These are phyloP conservation scores for Nemania bipapillata DNA, from an alignment of 2,329 filamentous ascomycete genomes.

Conservation along the genomic window DNA sequence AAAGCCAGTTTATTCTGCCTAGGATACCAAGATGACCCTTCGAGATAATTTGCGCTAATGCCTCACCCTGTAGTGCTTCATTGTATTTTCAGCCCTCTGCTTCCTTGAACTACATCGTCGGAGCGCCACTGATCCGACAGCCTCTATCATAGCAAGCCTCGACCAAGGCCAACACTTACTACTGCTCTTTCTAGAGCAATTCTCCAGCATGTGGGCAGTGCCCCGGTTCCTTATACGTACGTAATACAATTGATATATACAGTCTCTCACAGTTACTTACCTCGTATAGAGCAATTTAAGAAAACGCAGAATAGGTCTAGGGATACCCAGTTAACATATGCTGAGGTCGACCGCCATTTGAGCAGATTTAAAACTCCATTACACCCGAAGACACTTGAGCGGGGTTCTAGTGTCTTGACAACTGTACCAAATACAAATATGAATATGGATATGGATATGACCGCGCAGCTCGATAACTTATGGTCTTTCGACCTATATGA, in stretches of 20 bases:
- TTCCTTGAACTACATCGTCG: constrained; percentile 49
- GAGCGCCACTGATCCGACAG: constrained; percentile 27
- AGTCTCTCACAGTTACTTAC: constrained; percentile 12
- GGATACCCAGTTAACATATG: constrained; percentile 32
- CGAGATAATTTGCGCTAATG: not conserved
- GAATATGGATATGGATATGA: constrained; percentile 13
- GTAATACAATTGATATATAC: not conserved
- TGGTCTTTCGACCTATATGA: constrained; percentile 35
- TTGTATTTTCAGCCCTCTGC: constrained; percentile 48
- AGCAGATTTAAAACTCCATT: constrained; percentile 40
- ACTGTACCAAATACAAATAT: not conserved
- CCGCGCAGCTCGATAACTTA: constrained; percentile 24
- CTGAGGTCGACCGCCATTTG: constrained; percentile 37
- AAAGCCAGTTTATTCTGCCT: not conserved
- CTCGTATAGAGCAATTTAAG: constrained; percentile 33
- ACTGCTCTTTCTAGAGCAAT: constrained; percentile 43
- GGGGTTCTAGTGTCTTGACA: constrained; percentile 7
- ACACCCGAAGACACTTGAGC: constrained; percentile 39
- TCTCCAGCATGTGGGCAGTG: constrained; percentile 43
- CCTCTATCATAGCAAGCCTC: constrained; percentile 28
- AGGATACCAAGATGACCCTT: not conserved
- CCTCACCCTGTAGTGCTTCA: constrained; percentile 42
- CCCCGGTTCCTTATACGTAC: constrained; percentile 43
- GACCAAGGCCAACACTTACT: constrained; percentile 37
- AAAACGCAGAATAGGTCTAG: constrained; percentile 21